phyloP scores from a whole-genome alignment of 2,329 filamentous ascomycete species.

The Dothiorella sarmentorum region DNA sequence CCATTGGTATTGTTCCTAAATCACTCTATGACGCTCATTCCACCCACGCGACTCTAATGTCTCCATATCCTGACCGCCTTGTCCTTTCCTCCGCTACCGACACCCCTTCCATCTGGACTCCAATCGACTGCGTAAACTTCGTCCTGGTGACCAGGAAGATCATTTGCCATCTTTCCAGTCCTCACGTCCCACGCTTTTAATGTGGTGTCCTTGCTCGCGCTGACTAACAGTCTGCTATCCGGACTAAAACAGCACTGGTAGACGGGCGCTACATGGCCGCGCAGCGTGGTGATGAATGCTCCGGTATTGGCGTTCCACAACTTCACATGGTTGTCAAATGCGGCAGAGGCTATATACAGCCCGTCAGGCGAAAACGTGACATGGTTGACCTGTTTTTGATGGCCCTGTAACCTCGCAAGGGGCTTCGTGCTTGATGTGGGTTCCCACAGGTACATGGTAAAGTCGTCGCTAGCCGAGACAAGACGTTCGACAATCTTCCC shows the following conservation, averaged over 20 bases:
- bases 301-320: constrained; percentile 78
- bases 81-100: constrained; percentile 90
- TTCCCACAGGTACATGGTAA: constrained; percentile 95
- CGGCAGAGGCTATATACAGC: constrained; percentile 77
- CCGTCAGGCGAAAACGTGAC: constrained; percentile 93
- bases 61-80: constrained; percentile 68
- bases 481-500: constrained; percentile 78
- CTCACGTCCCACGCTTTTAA: constrained; percentile 92
- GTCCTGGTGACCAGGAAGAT: constrained; percentile 86
- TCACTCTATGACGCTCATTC: neutral
- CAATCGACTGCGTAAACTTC: constrained; percentile 95
- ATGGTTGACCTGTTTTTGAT: constrained; percentile 96
- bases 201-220: constrained; percentile 86
- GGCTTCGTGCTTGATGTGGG: constrained; percentile 71
- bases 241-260: constrained; percentile 92
- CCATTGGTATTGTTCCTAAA: neutral
- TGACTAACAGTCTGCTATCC: constrained; percentile 84
- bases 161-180: constrained; percentile 74
- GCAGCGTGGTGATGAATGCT: constrained; percentile 78
- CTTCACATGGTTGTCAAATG: constrained; percentile 94
- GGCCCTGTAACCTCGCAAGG: constrained; percentile 81
- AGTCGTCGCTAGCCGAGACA: constrained; percentile 90
- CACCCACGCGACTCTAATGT: constrained; percentile 42
- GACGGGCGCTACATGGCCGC: constrained; percentile 86
- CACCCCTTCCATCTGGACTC: constrained; percentile 84